phyloP scores from a whole-genome alignment of 2,329 filamentous ascomycete genomes.

The Rhynchosporium graminicola region DNA sequence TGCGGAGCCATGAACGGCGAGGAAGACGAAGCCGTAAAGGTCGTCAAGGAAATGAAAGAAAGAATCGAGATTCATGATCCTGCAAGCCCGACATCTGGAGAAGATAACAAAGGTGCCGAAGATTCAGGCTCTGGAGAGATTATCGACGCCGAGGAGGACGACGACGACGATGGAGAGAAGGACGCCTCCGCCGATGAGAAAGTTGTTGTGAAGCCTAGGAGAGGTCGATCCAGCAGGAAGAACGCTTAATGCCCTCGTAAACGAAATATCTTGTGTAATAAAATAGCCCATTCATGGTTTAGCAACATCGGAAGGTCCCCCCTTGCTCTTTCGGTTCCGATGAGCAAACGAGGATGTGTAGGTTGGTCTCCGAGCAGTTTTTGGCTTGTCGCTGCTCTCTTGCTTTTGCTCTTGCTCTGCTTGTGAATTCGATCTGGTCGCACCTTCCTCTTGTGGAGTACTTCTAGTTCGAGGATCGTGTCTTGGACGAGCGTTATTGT shows the following conservation, averaged over 20 bases:
- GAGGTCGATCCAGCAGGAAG: slow-evolving; percentile 29
- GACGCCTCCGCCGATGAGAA: slow-evolving; percentile 15
- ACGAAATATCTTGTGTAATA: slow-evolving; percentile 11
- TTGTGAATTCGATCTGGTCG: neutral
- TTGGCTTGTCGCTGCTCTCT: neutral
- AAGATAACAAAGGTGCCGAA: slow-evolving; percentile 16
- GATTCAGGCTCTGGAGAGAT: slow-evolving; percentile 14
- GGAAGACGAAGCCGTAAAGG: slow-evolving; percentile 73
- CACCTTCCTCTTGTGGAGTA: neutral
- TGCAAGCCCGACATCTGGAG: slow-evolving; percentile 18
- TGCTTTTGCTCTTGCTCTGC: neutral
- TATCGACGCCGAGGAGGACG: slow-evolving; percentile 16
- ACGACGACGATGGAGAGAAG: slow-evolving; percentile 18
- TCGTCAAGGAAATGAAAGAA: slow-evolving; percentile 50
- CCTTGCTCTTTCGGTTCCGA: neutral
- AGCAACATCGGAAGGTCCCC: neutral
- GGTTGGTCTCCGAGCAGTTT: neutral
- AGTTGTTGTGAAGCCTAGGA: slow-evolving; percentile 28
- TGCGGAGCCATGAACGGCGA: slow-evolving; percentile 82
- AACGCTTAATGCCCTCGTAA: slow-evolving; percentile 23
- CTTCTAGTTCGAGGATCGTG: neutral
- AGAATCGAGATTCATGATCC: slow-evolving; percentile 30
- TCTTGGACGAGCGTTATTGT: neutral
- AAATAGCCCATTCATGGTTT: slow-evolving; percentile 1
- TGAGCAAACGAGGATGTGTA: neutral